A percentile compares a stretch with the other conserved stretches of the same genome.
phyloP scores from a whole-genome alignment of 768 basidiomycete genomes.

The Clitopilus hobsonii region DNA sequence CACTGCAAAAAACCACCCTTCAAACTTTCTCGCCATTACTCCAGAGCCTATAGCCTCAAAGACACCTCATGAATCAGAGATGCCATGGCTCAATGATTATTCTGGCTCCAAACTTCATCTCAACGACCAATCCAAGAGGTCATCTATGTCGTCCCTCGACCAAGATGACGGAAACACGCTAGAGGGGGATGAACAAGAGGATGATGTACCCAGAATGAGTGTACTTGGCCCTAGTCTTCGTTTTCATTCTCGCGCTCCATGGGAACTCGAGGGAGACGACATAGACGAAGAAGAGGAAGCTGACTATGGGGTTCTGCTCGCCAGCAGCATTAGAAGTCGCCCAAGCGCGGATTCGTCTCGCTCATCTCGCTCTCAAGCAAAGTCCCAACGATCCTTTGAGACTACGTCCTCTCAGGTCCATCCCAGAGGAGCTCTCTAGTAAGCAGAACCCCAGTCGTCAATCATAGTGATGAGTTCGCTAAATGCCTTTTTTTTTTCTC shows the following conservation, averaged over 20 bases:
- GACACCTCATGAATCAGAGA: background rate
- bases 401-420: constrained; percentile 44
- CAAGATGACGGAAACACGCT: constrained; percentile 27
- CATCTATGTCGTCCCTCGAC: constrained; percentile 22
- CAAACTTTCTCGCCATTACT: background rate
- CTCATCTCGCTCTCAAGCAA: constrained; percentile 48
- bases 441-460: constrained; percentile 24
- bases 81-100: constrained; percentile 33
- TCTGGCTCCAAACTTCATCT: constrained; percentile 52
- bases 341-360: constrained; percentile 64
- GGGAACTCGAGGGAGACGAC: constrained; percentile 60
- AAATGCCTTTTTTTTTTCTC: constrained; percentile 1
- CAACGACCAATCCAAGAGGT: constrained; percentile 45
- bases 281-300: constrained; percentile 43
- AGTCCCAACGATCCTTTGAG: constrained; percentile 56
- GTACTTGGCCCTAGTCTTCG: constrained; percentile 80
- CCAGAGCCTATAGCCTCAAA: background rate
- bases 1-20: constrained; percentile 27
- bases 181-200: constrained; percentile 35
- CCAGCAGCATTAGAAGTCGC: constrained; percentile 35
- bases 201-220: constrained; percentile 55
- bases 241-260: constrained; percentile 77
- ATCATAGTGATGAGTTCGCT: constrained; percentile 4
- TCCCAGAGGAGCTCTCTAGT: constrained; percentile 57
- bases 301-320: constrained; percentile 29